Evolutionary conservation across 2,329 filamentous ascomycete species (phyloP).

Genomic region (Botryotinia globosa): DNA sequence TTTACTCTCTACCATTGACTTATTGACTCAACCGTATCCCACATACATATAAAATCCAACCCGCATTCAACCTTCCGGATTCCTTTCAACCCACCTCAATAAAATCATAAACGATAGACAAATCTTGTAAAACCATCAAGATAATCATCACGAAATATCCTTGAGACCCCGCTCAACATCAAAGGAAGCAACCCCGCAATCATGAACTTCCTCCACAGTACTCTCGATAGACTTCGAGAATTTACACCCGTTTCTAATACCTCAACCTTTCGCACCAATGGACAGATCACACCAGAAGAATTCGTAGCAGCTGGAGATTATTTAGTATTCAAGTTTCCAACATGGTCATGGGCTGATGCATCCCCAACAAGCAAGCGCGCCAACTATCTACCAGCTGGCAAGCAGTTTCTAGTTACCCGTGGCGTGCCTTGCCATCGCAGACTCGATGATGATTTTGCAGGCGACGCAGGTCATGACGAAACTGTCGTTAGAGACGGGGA

Average conservation of each 20-base stretch:
- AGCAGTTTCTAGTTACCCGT: conserved; percentile 93
- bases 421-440: conserved; percentile 91
- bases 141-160: neutral
- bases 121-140: neutral
- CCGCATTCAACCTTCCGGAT: neutral
- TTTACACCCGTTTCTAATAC: conserved; percentile 86
- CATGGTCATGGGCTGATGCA: conserved; percentile 94
- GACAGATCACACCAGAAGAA: conserved; percentile 95
- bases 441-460: conserved; percentile 89
- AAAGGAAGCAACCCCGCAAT: conserved; percentile 22
- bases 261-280: conserved; percentile 89
- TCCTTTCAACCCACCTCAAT: neutral
- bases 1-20: conserved; percentile 2
- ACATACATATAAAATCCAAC: conserved; percentile 2
- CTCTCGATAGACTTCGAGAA: conserved; percentile 87
- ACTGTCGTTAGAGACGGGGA: conserved; percentile 80
- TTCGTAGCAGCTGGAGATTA: conserved; percentile 96
- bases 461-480: conserved; percentile 81
- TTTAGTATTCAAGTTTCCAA: conserved; percentile 97
- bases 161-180: conserved; percentile 17
- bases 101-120: neutral
- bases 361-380: conserved; percentile 77
- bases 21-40: conserved; percentile 1
- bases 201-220: conserved; percentile 92
- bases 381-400: conserved; percentile 76